Percentiles rank a stretch among this genome's conserved stretches.
These are phyloP conservation scores for Skeletonema marinoi DNA, from an alignment of 108 stramenopile genomes.

Conservation along the genomic window DNA sequence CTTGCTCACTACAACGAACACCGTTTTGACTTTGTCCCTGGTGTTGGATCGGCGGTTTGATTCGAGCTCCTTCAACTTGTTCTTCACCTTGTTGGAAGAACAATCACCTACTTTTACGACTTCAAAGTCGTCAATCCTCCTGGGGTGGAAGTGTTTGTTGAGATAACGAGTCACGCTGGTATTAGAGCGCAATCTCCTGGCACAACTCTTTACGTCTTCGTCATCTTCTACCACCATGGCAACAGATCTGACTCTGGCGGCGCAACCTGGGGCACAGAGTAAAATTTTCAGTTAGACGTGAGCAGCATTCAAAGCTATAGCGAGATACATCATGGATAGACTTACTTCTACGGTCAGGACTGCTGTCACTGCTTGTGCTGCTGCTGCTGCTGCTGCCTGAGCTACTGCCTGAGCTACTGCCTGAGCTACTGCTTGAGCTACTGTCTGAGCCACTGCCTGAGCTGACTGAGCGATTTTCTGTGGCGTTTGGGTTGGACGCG, in stretches of 20 bases:
- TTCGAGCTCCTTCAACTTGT: neutral
- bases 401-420: neutral
- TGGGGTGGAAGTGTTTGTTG: neutral
- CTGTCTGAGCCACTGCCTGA: too few relatives aligned
- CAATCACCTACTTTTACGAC: neutral
- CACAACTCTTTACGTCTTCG: neutral
- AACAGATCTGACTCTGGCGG: neutral
- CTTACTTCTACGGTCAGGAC: neutral
- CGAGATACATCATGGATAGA: neutral
- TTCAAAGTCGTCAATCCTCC: neutral
- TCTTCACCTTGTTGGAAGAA: neutral
- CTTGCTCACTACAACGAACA: neutral
- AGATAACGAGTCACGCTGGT: neutral
- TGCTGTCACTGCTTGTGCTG: too few relatives aligned
- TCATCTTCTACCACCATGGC: neutral
- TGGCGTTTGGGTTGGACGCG: slow-evolving; percentile 89
- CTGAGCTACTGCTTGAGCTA: slow-evolving; percentile 55
- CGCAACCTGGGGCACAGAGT: neutral
- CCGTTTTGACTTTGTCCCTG: neutral
- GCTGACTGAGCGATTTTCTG: too few relatives aligned
- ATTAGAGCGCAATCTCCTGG: neutral
- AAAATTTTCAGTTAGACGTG: neutral
- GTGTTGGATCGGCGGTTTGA: neutral
- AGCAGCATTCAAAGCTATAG: neutral
- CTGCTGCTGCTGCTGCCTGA: neutral